Evolutionary conservation across 2,329 filamentous ascomycete genomes (phyloP).

Genomic region (Hypoxylon sp.): DNA sequence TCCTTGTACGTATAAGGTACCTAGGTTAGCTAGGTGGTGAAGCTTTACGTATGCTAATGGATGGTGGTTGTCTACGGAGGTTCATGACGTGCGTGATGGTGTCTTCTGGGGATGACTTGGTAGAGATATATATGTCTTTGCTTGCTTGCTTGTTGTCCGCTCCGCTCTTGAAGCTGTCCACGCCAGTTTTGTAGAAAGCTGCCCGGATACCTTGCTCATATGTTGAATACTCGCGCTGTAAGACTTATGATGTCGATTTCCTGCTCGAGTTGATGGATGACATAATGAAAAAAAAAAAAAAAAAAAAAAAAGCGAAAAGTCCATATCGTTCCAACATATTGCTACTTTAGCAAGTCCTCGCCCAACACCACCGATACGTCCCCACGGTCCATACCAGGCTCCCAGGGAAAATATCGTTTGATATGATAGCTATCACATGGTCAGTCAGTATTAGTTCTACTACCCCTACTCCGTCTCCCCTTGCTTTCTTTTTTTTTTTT

Average conservation of each 20-base stretch:
- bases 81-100: not conserved
- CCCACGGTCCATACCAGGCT: slow-evolving; percentile 14
- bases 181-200: too few relatives aligned
- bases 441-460: not conserved
- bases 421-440: not conserved
- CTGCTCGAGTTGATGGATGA: too few relatives aligned
- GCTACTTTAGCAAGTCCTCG: slow-evolving; percentile 3
- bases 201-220: too few relatives aligned
- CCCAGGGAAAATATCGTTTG: slow-evolving; percentile 8
- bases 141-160: too few relatives aligned
- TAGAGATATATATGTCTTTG: too few relatives aligned
- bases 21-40: not conserved
- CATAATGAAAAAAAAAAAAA: too few relatives aligned
- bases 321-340: not conserved
- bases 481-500: not conserved
- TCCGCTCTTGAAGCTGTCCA: too few relatives aligned
- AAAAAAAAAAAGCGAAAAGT: too few relatives aligned
- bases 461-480: too few relatives aligned
- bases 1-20: slow-evolving; percentile 3
- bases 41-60: not conserved
- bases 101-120: not conserved
- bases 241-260: too few relatives aligned
- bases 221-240: too few relatives aligned
- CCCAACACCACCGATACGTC: slow-evolving; percentile 4
- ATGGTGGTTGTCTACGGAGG: not conserved